Evolutionary conservation across 257 asterid genomes (phyloP), one percentile per base, ranked within the genome.

Genomic region (Pogostemon cablin): DNA sequence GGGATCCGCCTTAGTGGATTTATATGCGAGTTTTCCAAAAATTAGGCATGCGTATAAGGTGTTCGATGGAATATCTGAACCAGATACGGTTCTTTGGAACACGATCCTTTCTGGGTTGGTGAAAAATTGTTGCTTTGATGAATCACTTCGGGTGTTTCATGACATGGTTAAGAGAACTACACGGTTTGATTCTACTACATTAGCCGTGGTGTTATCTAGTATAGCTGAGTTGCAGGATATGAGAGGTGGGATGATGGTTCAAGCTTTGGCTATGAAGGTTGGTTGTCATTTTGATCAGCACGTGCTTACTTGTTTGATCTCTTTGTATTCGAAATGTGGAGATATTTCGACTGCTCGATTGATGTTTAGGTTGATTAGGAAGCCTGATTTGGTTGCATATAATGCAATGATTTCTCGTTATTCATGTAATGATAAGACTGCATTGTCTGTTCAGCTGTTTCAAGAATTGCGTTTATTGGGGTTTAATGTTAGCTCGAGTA

Each of bases 21-120:
- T 86, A 81, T 67, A 81, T 12, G 64, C 77, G 80, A 77, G 75
- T 1, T 85, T 73, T 75, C 81, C 88, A 12, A 79, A 81, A 75
- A 72, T 81, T 38, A 56, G 69, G 15, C 37, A 68, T 43, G 98
- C 96, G 2, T 72, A 70, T 58, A 90, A 85, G 83, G 91, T 93
- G 96, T 93, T 93, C 35, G 96, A 83, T 71, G 84, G 73, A 81
- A 87, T 91, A 74, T 5, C 83, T 5, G 81, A 80, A 2, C 91
- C 89, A 32, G 96, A 93, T 80, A 84, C 90, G 40, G 95, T 93
- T 59, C 81, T 86, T 72, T 93, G 98, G 96, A 93, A 91, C 80
- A 86, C 96, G 52, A 71, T 84, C 9, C 67, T 91, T 38, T 88
- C 95, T 73, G 97, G 98, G 72, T 71, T 93, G 83, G 87, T 84